Base-by-base conservation (phyloP, 257 asterid genomes). In the Ehretia macrophylla region DNA sequence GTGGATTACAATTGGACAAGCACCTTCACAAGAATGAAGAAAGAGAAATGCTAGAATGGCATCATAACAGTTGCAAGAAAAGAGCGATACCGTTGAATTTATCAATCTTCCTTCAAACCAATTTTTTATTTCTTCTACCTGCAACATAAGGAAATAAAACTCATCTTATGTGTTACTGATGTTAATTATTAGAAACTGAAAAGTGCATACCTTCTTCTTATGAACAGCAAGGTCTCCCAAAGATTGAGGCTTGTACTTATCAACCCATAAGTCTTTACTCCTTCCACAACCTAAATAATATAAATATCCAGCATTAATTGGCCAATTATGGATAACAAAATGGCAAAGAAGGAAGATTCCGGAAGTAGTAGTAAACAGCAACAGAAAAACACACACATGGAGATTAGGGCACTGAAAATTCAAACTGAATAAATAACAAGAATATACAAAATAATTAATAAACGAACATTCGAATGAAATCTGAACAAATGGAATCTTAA, bases 171-270 rank as follows among this genome's bases (percentile, higher is more conserved):
- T 20, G 19, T 48, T 58, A 17, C 53, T 44, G 22, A 64, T 17
- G 68, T 22, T 46, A 58, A 59, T 14, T 68, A 17, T 39, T 17
- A 46, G 38, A 63, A 17, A 42, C 16, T 39, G 44, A 20, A 19
- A 19, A 12, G 47, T 56, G 47, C 18, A 53, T 53, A 85, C 96
- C 96, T 91, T 91, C 82, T 91, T 91, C 78, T 85, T 91, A 56
- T 91, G 94, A 77, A 91, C 94, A 2, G 96, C 94, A 53, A 91
- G 87, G 69, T 87, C 95, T 72, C 80, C 92, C 72, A 91, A 67
- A 63, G 78, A 72, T 51, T 58, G 68, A 63, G 98, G 98, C 75
- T 66, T 85, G 63, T 83, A 81, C 72, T 77, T 91, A 59, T 80
- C 83, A 38, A 77, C 88, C 98, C 96, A 91, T 54, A 75, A 76